Evolutionary conservation across 208 protist genomes (phyloP), one percentile per base, ranked within the genome.

Genomic region (Porcisia deanei): DNA sequence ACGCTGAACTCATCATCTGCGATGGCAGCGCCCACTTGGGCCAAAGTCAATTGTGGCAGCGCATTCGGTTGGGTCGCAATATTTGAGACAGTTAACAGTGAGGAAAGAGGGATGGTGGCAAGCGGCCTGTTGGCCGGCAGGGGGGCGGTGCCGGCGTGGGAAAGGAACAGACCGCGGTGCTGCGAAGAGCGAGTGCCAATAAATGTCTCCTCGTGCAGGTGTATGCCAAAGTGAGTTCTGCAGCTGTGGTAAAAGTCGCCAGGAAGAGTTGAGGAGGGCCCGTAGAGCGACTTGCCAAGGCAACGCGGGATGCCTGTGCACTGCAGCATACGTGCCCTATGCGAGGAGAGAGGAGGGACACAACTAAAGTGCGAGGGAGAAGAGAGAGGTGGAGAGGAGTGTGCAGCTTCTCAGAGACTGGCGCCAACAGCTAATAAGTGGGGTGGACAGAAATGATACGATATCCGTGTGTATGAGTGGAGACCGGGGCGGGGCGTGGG

Each of bases 161-260:
- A 74, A 30, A 96, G 81, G 70, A 97, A 97, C 18, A 97, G 82
- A 37, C 93, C 93, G 52, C 93, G 86, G 52, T 90, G 82, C 77
- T 97, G 93, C 22, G 93, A 97, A 1, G 85, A 87, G 34, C 93
- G 90, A 20, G 92, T 83, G 63, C 93, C 93, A 68, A 97, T 93
- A 80, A 91, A 97, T 14, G 86, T 92, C 12, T 88, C 81, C 63
- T 91, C 76, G 75, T 97, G 90, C 14, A 95, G 68, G 16, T 66
- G 86, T 25, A 94, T 91, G 37, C 81, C 58, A 76, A 97, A 95
- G 80, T 92, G 75, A 55, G 78, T 58, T 14, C 41, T 7, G 71
- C 91, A 96, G 76, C 89, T 87, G 58, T 67, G 64, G 60, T 85
- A 95, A 69, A 96, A 97, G 79, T 96, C 90, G 9, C 12, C 10